Evolutionary conservation across 352 stramenopile genomes (phyloP), one percentile per base, ranked within the genome.

Genomic region (Globisporangium splendens): DNA sequence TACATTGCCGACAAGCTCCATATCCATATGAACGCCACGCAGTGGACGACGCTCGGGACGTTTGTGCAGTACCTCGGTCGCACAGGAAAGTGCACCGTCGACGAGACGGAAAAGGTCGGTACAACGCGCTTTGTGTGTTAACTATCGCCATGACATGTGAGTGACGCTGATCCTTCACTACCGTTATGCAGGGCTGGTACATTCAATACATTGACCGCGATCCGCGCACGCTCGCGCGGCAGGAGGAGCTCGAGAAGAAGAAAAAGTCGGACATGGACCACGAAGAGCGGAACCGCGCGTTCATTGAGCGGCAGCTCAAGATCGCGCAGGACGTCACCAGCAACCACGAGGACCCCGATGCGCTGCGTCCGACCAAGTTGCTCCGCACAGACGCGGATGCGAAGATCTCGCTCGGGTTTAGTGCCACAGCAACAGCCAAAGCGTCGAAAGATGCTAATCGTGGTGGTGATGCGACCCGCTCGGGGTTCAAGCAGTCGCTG

Each of bases 21-120:
- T 71, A 80, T 99, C 48, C 98, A 99, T 72, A 99, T 99, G 97
- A 99, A 99, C 76, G 86, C 96, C 0, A 99, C 98, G 17, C 92
- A 98, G 61, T 99, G 97, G 97, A 88, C 86, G 22, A 98, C 96
- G 18, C 82, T 99, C 46, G 91, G 88, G 6, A 83, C 89, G 43
- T 99, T 99, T 77, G 92, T 99, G 14, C 95, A 99, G 80, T 99
- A 99, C 73, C 83, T 99, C 24, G 97, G 97, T 2, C 97, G 97
- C 63, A 98, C 82, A 28, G 96, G 97, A 56, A 98, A 98, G 62
- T 98, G 88, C 63, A 71, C 97, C 1, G 97, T 99, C 31, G 97
- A 99, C 65, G 96, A 99, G 73, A 99, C 96, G 13, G 97, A 99
- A 63, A 97, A 98, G 63, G 68, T 69, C 14, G 14, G 56, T 65